A percentile compares a stretch with the other conserved stretches of the same genome.
phyloP scores from a whole-genome alignment of 2,329 filamentous ascomycete genomes.

The Cladosporium sp. region DNA sequence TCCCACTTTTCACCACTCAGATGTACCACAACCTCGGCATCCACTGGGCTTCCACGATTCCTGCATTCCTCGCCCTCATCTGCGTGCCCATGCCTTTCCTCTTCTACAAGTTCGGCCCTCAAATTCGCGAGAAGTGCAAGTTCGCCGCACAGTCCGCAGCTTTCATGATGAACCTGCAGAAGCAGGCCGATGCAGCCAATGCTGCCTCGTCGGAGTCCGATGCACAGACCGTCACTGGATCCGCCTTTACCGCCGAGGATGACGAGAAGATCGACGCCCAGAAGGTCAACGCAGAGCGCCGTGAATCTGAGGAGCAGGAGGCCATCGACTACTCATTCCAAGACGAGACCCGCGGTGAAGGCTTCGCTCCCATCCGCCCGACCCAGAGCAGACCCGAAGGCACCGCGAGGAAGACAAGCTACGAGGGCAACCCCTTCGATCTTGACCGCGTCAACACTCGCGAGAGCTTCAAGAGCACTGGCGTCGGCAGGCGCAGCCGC shows the following conservation, averaged over 20 bases:
- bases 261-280: constrained; percentile 23
- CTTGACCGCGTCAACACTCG: constrained; percentile 52
- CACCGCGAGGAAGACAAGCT: constrained; percentile 33
- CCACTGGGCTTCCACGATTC: constrained; percentile 74
- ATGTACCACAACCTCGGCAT: constrained; percentile 60
- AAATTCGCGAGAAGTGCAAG: constrained; percentile 68
- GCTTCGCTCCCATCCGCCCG: constrained; percentile 30
- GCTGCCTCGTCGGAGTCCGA: constrained; percentile 9
- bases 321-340: constrained; percentile 35
- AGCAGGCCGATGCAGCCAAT: constrained; percentile 29
- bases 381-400: constrained; percentile 29
- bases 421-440: constrained; percentile 51
- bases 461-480: constrained; percentile 44
- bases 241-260: constrained; percentile 2
- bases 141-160: constrained; percentile 63
- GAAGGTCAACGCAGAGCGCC: constrained; percentile 36
- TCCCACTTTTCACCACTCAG: constrained; percentile 75
- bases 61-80: constrained; percentile 70
- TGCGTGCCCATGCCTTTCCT: constrained; percentile 76
- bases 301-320: constrained; percentile 34
- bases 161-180: constrained; percentile 55
- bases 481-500: constrained; percentile 19
- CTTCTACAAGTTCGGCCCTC: constrained; percentile 70
- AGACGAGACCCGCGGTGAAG: constrained; percentile 24
- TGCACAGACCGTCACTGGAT: constrained; percentile 17